Evolutionary conservation across 2,329 filamentous ascomycete genomes (phyloP).

Genomic region (Exophiala mesophila): DNA sequence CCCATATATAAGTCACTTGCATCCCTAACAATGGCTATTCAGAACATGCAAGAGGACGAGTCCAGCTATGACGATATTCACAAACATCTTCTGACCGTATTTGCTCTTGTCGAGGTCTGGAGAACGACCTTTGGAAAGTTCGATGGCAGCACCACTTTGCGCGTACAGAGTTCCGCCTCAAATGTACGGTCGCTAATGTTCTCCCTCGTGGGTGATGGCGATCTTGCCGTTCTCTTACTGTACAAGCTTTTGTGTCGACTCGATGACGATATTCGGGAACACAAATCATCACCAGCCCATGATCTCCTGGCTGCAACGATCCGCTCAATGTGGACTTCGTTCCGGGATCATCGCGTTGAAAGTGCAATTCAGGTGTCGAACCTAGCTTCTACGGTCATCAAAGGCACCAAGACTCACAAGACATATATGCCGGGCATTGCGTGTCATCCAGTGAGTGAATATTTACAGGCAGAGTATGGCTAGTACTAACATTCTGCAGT

Average conservation of each 20-base stretch:
- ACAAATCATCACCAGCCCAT: not conserved
- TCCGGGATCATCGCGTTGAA: not conserved
- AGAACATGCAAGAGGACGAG: not conserved
- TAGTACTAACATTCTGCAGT: not conserved
- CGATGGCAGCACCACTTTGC: not conserved
- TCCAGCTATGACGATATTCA: not conserved
- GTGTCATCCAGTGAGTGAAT: conserved; percentile 5
- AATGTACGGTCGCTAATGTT: no score
- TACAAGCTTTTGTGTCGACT: not conserved
- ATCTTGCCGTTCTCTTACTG: conserved; percentile 2
- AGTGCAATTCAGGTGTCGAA: conserved; percentile 1
- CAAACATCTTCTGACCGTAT: not conserved
- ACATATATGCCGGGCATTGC: conserved; percentile 2
- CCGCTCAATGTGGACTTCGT: not conserved
- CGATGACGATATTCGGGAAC: not conserved
- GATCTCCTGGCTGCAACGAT: not conserved
- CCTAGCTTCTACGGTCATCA: not conserved
- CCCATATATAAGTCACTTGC: conserved; percentile 2
- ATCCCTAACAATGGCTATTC: not conserved
- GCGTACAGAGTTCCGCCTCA: not conserved
- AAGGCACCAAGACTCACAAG: conserved; percentile 1
- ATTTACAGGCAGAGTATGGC: not conserved
- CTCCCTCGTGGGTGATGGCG: no score
- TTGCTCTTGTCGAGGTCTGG: not conserved
- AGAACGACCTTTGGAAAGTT: not conserved